Base-by-base conservation (phyloP, 805 yeast genomes). In the Starmerella floris region DNA sequence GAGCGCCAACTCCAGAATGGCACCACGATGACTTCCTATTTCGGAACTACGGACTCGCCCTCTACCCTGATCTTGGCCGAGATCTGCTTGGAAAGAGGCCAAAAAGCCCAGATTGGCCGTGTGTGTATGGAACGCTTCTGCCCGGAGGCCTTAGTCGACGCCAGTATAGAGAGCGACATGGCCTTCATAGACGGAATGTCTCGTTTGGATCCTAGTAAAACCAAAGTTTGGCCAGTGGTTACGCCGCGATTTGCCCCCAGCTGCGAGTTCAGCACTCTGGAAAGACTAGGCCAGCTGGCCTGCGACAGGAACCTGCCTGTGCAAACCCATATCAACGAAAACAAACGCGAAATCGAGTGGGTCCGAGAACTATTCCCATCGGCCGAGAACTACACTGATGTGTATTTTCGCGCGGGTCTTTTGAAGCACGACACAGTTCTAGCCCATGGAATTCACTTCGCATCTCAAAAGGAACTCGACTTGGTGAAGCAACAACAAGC, bases 161-260 rank as follows among this genome's bases (percentile, higher is more conserved):
- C 72, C 30, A 71, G 81, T 30, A 58, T 77, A 33, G 54, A 61
- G 17, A 68, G 77, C 3, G 82, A 82, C 49, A 49, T 64, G 15
- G 60, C 65, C 4, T 74, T 84, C 2, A 68, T 82, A 3, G 65
- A 72, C 9, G 77, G 79, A 55, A 67, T 83, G 30, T 55, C 61
- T 16, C 48, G 59, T 5, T 62, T 74, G 38, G 82, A 79, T 46
- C 78, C 83, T 2, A 48, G 52, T 0, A 65, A 69, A 28, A 69
- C 72, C 17, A 48, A 66, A 3, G 70, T 88, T 15, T 64, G 70
- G 39, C 94, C 97, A 0, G 76, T 87, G 13, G 51, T 88, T 10
- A 88, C 97, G 2, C 97, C 98, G 8, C 65, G 98, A 44, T 88
- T 88, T 65, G 97, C 97, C 0, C 94, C 94, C 2, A 73, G 82